Evolutionary conservation across 257 asterid species (phyloP), one percentile per base, ranked within the genome.

Genomic region (Verbascum thapsus): DNA sequence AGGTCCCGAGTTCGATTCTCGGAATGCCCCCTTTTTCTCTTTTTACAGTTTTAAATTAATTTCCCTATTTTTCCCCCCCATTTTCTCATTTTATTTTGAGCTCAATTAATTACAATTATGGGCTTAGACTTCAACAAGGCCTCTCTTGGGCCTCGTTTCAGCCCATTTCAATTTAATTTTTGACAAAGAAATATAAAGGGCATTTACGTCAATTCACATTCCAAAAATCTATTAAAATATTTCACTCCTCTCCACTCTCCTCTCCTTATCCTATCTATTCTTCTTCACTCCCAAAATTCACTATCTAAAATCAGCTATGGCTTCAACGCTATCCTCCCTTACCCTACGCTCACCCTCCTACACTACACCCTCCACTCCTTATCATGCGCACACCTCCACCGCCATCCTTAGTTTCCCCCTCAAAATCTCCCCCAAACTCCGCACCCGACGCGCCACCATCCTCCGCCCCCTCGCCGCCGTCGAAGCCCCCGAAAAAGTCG

Each of bases 1-100:
- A 83, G 91, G 97, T 83, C 87, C 86, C 80, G 80, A 85, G 90
- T 83, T 85, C 80, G 79, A 90, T 88, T 88, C 88, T 90, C 83
- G 86, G 91, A 90, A 84, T 85, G 96, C 89, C 94, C 97, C 94
- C 7, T 17, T 26, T n/a, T 23, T 0, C n/a, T n/a, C n/a, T n/a
- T n/a, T n/a, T 16, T 26, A 26, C 32, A 2, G 2, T 1, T 26
- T 26, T 26, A 26, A 26, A n/a, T n/a, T n/a, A n/a, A n/a, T n/a
- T n/a, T n/a, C n/a, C n/a, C n/a, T n/a, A n/a, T n/a, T n/a, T n/a
- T 0, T 23, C n/a, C n/a, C n/a, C n/a, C n/a, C n/a, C n/a, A n/a
- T n/a, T n/a, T 48, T 15, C 26, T 5, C 15, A 13, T 44, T 15
- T 50, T 26, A 5, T 26, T 26, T 19, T 50, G 57, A 38, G 57